Evolutionary conservation across 345 rosid species (phyloP), one percentile per base, ranked within the genome.

Genomic region (Eucalyptus cloeziana): DNA sequence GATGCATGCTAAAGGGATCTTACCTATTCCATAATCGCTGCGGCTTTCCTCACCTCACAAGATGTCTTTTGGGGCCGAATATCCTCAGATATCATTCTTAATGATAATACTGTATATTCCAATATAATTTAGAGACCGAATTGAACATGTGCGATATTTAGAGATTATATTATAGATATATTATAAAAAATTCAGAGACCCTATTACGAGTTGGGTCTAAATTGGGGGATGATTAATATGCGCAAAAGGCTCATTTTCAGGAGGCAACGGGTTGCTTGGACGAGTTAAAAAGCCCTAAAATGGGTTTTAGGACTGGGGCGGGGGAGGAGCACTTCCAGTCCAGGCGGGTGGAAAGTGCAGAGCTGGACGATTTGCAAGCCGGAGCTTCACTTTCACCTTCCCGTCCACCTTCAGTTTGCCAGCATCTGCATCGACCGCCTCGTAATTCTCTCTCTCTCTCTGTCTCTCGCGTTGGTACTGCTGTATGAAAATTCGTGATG

Each of bases 21-120:
- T n/a, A n/a, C n/a, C n/a, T n/a, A n/a, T n/a, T n/a, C n/a, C n/a
- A n/a, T n/a, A n/a, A n/a, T n/a, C n/a, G n/a, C n/a, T n/a, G n/a
- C n/a, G n/a, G n/a, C n/a, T n/a, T n/a, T n/a, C n/a, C n/a, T n/a
- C n/a, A n/a, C n/a, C n/a, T n/a, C n/a, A n/a, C n/a, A n/a, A n/a
- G n/a, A n/a, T n/a, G n/a, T n/a, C n/a, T n/a, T n/a, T n/a, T n/a
- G n/a, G n/a, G n/a, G n/a, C n/a, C n/a, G n/a, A n/a, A n/a, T n/a
- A n/a, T n/a, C n/a, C n/a, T n/a, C n/a, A n/a, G n/a, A 51, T 17
- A 17, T 51, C 8, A 0, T 16, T 3, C 1, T 0, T 43, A 16
- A 51, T 1, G 2, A 16, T 50, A 50, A 6, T 0, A 50, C 6
- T 50, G 21, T 6, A 51, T 0, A 5, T 50, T 0, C 52, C 1